A percentile compares a stretch with the other conserved stretches of the same genome.
Conservation (phyloP, 768 basidiomycete genomes). For the Lentinula lateritia region DNA sequence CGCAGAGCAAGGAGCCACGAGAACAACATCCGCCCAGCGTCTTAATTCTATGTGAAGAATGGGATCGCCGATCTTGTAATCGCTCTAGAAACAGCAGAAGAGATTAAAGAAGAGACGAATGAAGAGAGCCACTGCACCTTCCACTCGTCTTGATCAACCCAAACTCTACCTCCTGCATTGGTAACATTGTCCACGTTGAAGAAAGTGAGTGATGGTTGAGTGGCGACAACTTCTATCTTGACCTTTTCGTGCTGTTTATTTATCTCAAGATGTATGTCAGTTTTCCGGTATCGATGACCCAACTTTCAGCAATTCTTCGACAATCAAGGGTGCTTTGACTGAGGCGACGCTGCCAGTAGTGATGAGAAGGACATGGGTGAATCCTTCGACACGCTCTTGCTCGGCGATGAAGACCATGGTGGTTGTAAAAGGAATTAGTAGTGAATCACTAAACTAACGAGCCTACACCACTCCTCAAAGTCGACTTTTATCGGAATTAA, state of each 20-base stretch:
- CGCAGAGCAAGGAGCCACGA: constrained; percentile 95
- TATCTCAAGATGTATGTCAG: background rate
- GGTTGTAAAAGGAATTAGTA: background rate
- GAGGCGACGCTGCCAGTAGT: constrained; percentile 95
- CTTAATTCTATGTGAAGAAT: constrained; percentile 95
- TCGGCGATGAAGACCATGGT: constrained; percentile 31
- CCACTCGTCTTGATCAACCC: constrained; percentile 95
- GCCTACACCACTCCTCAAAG: background rate
- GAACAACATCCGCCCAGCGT: constrained; percentile 92
- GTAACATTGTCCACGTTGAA: constrained; percentile 53
- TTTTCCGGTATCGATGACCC: constrained; percentile 24
- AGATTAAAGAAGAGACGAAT: background rate
- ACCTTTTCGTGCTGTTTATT: constrained; percentile 61
- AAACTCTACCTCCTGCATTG: constrained; percentile 55
- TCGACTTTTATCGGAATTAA: background rate
- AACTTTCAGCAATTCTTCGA: constrained; percentile 63
- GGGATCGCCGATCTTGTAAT: constrained; percentile 78
- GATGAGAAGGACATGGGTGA: constrained; percentile 72
- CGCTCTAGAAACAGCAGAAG: constrained; percentile 37
- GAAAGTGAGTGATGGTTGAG: constrained; percentile 73
- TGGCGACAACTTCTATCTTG: constrained; percentile 79
- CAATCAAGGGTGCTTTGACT: constrained; percentile 89
- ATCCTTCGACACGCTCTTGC: constrained; percentile 33
- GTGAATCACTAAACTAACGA: background rate
- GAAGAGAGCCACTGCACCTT: constrained; percentile 43